Evolutionary conservation across 176 grass and related monocot species (phyloP), one percentile per base, ranked within the genome.

Genomic region (Hordeum marinum): DNA sequence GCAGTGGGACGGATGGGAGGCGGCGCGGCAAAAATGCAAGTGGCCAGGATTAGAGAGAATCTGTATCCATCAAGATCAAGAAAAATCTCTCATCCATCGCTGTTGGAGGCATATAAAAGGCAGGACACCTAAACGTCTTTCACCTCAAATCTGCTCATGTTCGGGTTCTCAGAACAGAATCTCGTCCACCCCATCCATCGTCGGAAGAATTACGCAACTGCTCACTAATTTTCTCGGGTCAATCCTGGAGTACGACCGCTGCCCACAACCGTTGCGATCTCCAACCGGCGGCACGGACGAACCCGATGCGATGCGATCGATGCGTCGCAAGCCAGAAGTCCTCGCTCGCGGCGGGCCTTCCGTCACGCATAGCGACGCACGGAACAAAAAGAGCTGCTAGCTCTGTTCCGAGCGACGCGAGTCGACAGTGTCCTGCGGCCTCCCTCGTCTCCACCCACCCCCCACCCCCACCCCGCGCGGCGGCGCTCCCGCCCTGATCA

Each of bases 401-500:
- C 62, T 40, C 21, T 4, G 85, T 20, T 69, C 72, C 75, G 54
- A 27, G 68, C 23, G 35, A 21, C 48, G 48, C 48, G 52, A 43
- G 35, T n/a, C 46, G 17, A 71, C 48, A 9, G 35, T 71, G 37
- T 18, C 20, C 17, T 14, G 24, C 40, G 12, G 55, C 37, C 27
- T 27, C 13, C 37, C 32, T 34, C 32, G 32, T 81, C 29, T 24
- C 67, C 18, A 9, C 41, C 18, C 25, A 3, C 17, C 71, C 26
- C 41, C 61, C 32, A 34, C 32, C 29, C 32, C 50, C 57, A 45
- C 62, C 62, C 39, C 63, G 71, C 42, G 77, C 83, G 78, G 77
- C 83, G 78, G 78, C 78, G 88, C 83, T 25, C 58, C 65, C 75
- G 54, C 65, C 40, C 80, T 84, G 81, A 63, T 71, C 63, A 26